phyloP scores from a whole-genome alignment of 2,329 filamentous ascomycete genomes.

The Rhytidhysteron rufulum region DNA sequence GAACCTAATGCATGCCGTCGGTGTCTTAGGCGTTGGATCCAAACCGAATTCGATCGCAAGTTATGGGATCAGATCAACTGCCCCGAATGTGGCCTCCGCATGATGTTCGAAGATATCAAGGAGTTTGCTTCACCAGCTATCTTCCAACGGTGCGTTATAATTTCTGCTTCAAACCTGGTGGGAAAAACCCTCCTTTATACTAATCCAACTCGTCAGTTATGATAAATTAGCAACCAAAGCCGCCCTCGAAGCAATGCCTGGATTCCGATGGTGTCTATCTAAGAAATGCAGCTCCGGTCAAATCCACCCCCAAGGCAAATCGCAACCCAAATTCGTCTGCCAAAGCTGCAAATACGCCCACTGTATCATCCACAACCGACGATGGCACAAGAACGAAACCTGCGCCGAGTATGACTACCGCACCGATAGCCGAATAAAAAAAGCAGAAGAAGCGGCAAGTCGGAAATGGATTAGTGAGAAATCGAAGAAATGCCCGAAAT shows the following conservation, averaged over 20 bases:
- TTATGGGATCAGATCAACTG: conserved; percentile 50
- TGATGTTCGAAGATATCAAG: conserved; percentile 46
- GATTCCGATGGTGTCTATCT: conserved; percentile 53
- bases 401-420: conserved; percentile 37
- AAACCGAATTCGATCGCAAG: conserved; percentile 30
- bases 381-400: conserved; percentile 39
- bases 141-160: conserved; percentile 37
- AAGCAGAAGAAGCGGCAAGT: conserved; percentile 26
- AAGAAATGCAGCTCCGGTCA: conserved; percentile 52
- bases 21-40: conserved; percentile 40
- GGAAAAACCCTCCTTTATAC: too few relatives aligned
- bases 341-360: conserved; percentile 30
- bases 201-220: conserved; percentile 27
- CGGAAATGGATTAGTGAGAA: conserved; percentile 24
- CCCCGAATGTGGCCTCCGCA: conserved; percentile 47
- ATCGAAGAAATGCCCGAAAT: conserved; percentile 38
- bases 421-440: conserved; percentile 19
- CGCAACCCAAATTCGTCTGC: conserved; percentile 41
- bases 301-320: conserved; percentile 42
- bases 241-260: conserved; percentile 40
- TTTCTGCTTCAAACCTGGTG: background rate
- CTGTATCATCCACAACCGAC: conserved; percentile 31
- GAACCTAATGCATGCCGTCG: conserved; percentile 28
- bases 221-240: conserved; percentile 43
- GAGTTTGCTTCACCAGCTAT: conserved; percentile 42